phyloP scores from a whole-genome alignment of 805 yeast species.

The Yamadazyma takamatsuzukensis region DNA sequence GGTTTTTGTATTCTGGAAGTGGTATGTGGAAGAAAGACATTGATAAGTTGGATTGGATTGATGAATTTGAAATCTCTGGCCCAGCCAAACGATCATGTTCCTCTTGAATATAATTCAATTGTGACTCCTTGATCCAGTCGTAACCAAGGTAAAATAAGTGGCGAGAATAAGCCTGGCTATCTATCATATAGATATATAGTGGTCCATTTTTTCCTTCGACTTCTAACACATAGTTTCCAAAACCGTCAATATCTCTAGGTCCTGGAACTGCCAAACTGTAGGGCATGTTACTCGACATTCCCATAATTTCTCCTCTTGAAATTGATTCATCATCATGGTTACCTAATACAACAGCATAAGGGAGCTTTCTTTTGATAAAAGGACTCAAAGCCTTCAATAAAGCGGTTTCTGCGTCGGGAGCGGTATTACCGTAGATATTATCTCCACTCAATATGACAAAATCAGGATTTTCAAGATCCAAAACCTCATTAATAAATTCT shows the following conservation, averaged over 20 bases:
- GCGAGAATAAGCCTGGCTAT: too few relatives aligned
- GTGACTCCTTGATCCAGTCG: slow-evolving; percentile 71
- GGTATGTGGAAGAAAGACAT: too few relatives aligned
- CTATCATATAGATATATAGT: too few relatives aligned
- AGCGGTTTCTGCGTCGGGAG: slow-evolving; percentile 78
- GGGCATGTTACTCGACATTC: too few relatives aligned
- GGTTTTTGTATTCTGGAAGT: too few relatives aligned
- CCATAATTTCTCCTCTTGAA: slow-evolving; percentile 55
- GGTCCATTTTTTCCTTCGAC: too few relatives aligned
- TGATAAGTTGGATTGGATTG: too few relatives aligned
- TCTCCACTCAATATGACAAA: slow-evolving; percentile 85
- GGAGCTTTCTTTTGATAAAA: slow-evolving; percentile 59
- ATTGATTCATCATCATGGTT: slow-evolving; percentile 87
- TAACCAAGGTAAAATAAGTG: slow-evolving; percentile 76
- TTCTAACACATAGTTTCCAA: slow-evolving; percentile 63
- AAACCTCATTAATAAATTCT: slow-evolving; percentile 52
- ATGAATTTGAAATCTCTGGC: slow-evolving; percentile 44
- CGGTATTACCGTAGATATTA: slow-evolving; percentile 73
- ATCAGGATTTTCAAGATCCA: slow-evolving; percentile 77
- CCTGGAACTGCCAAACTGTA: slow-evolving; percentile 59
- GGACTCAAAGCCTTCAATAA: slow-evolving; percentile 70
- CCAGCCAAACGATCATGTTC: slow-evolving; percentile 57
- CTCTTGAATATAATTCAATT: slow-evolving; percentile 72
- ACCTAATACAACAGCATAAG: slow-evolving; percentile 82
- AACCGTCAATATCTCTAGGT: slow-evolving; percentile 65